Base-by-base conservation (phyloP, 1,284 basidiomycete species). In the Irpex sp. region DNA sequence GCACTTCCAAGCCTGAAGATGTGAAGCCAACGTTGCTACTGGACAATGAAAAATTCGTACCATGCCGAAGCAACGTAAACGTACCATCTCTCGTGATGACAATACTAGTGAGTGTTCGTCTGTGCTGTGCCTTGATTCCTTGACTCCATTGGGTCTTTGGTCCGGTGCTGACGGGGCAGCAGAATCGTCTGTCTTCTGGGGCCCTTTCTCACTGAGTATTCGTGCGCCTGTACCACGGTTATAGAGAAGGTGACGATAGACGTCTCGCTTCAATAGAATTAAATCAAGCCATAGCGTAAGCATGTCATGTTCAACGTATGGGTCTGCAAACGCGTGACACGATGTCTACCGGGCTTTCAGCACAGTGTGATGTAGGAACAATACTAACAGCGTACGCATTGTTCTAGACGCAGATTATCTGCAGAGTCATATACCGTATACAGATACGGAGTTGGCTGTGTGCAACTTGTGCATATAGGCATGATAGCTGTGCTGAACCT, bases 241-340 rank as follows among this genome's bases (percentile, higher is more conserved):
- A 74, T 93, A 97, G n/a, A 97, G 78, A 26, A 97, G 77, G 77
- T 97, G 95, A 11, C 93, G 82, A 73, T 92, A 97, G 1, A 96
- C 94, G 21, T 88, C 88, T 19, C 92, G 82, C 74, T 96, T 97
- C 52, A 97, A 83, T 31, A 97, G 81, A 60, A 97, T 91, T 7
- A 97, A 80, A 75, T 97, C 95, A 54, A 97, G 81, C 1, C 94
- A 76, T 19, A 97, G 79, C 0, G 89, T 88, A 59, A 96, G 78
- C 0, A 82, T 78, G 67, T 95, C 93, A 67, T 96, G 91, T 72
- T 97, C 94, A 65, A 97, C 92, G 68, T 96, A 93, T 63, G 92
- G 93, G 74, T 97, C 95, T 0, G 89, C 89, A 71, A 96, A 94
- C 9, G 79, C 77, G 60, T 82, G 81, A 72, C 94, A 96, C 36